Base-by-base conservation (phyloP, 2,329 filamentous ascomycete species). In the Bipolaris bicolor region DNA sequence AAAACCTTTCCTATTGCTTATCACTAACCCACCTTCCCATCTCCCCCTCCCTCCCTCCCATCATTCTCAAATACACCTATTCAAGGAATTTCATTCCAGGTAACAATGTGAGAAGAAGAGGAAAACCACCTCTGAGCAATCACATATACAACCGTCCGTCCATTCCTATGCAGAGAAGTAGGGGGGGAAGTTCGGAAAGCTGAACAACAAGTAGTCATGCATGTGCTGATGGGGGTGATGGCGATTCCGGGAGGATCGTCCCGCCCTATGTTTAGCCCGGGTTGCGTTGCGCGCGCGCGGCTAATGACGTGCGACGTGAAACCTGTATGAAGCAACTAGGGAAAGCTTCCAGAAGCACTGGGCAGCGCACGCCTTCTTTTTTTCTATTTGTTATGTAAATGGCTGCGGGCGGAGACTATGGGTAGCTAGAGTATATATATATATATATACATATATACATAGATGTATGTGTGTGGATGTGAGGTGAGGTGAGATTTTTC, bases 221-320 rank as follows among this genome's bases (percentile, higher is more conserved):
- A 47, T 31, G 44, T 54, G 48, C 3, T 20, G 20, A 20, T 20
- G 20, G 9, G 9, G 26, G 62, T 60, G 49, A 60, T 60, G 49
- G 50, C 52, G 55, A 48, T 39, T 58, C 51, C 51, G 55, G 53
- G 61, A 62, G 56, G 64, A 66, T 58, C 61, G 51, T 61, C 56
- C 52, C 43, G 40, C 55, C 55, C 26, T 29, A 29, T 7, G 7
- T 7, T 64, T 64, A 64, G 63, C 60, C 60, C 7, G 26, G 26
- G 22, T 7, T 24, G 22, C 22, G 4, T 7, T 26, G 24, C 24
- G 24, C 26, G 26, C 26, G 24, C 54, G 53, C 63, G 55, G 55
- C 61, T 63, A 58, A 66, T 64, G 65, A 67, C 61, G 63, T 66
- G 65, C 58, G 48, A 66, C 56, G 26, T 63, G 65, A 67, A 67